phyloP scores from a whole-genome alignment of 495 filamentous ascomycete species.

The Penicillium ochrochloron region DNA sequence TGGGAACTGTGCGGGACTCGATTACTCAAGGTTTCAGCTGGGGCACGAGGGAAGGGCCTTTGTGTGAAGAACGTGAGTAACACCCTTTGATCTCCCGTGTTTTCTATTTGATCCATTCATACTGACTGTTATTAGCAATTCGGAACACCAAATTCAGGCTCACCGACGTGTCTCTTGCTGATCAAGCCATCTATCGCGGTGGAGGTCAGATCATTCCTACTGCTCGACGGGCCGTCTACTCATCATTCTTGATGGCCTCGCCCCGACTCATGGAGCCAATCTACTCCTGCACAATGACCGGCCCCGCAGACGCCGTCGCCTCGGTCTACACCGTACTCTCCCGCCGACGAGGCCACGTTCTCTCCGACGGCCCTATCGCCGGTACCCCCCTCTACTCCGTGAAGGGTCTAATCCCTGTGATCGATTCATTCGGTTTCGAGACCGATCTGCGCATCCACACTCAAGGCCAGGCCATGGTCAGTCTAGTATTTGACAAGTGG shows the following conservation, averaged over 20 bases:
- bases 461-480: slow-evolving; percentile 86
- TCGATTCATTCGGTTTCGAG: slow-evolving; percentile 97
- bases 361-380: slow-evolving; percentile 89
- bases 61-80: slow-evolving; percentile 96
- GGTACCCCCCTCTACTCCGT: slow-evolving; percentile 95
- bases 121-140: slow-evolving; percentile 64
- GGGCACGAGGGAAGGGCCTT: slow-evolving; percentile 91
- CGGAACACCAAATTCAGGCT: slow-evolving; percentile 95
- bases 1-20: slow-evolving; percentile 86
- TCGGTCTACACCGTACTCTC: slow-evolving; percentile 91
- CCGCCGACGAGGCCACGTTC: slow-evolving; percentile 85
- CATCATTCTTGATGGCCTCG: slow-evolving; percentile 94
- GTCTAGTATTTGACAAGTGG: slow-evolving; percentile 95
- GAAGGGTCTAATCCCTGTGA: slow-evolving; percentile 88
- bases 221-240: slow-evolving; percentile 86
- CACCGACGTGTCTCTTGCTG: slow-evolving; percentile 85
- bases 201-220: slow-evolving; percentile 98
- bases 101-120: not conserved
- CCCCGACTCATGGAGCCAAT: slow-evolving; percentile 96
- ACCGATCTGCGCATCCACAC: slow-evolving; percentile 96
- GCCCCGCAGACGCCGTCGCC: slow-evolving; percentile 86
- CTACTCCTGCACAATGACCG: slow-evolving; percentile 89
- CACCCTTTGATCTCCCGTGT: not conserved
- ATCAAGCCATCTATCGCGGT: slow-evolving; percentile 89
- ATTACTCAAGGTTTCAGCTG: slow-evolving; percentile 95